Evolutionary conservation across 2,329 filamentous ascomycete genomes (phyloP).

Genomic region (Knufia fluminis): DNA sequence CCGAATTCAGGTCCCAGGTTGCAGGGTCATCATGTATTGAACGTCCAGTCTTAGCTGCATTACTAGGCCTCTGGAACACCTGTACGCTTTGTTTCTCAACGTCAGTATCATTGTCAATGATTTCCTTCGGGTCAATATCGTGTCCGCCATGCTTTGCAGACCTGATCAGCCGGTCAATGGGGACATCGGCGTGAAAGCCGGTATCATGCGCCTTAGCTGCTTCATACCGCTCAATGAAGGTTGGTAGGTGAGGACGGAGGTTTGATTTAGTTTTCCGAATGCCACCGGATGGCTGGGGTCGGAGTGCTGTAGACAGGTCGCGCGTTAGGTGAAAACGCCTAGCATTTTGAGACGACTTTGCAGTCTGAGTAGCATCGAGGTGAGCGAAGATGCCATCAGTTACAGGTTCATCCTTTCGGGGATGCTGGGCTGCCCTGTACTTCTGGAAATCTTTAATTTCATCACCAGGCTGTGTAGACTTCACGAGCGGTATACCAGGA

Average conservation of each 20-base stretch:
- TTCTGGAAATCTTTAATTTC: conserved; percentile 28
- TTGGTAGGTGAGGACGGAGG: conserved; percentile 20
- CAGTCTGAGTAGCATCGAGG: background rate
- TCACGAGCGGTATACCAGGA: conserved; percentile 30
- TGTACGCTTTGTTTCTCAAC: background rate
- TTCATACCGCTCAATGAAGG: conserved; percentile 19
- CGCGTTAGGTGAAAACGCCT: conserved; percentile 21
- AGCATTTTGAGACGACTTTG: background rate
- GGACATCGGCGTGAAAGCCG: conserved; percentile 7
- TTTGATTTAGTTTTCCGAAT: conserved; percentile 14
- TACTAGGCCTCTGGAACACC: conserved; percentile 15
- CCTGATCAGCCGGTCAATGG: conserved; percentile 1
- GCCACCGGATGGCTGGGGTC: conserved; percentile 12
- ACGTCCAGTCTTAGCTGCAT: conserved; percentile 24
- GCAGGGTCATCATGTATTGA: conserved; percentile 29
- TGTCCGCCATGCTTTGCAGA: conserved; percentile 12
- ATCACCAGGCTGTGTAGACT: conserved; percentile 35
- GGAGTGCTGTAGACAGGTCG: conserved; percentile 14
- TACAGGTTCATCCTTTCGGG: background rate
- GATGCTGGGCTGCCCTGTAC: conserved; percentile 10
- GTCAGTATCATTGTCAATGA: background rate
- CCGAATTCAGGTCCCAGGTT: conserved; percentile 35
- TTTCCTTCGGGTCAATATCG: background rate
- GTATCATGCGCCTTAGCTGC: conserved; percentile 10
- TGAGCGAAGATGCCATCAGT: background rate